Percentiles rank a stretch among this genome's conserved stretches.
Conservation (phyloP, 345 rosid genomes). For the Turritis glabra region DNA sequence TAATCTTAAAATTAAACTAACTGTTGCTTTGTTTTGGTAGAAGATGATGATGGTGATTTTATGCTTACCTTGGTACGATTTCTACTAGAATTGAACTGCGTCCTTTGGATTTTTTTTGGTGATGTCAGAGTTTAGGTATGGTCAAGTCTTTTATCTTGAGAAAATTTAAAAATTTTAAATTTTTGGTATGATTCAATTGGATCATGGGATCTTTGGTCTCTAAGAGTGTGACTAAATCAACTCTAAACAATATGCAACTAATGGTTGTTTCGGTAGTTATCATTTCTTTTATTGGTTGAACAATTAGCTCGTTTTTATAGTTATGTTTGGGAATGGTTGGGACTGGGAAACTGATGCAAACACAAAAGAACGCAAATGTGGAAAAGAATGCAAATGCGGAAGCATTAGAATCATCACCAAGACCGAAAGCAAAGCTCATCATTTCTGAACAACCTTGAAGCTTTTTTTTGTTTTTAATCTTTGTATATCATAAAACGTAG, state of each 20-base stretch:
- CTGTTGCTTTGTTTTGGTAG: conserved; percentile 3
- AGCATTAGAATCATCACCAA: background rate
- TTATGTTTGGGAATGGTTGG: too few species aligned
- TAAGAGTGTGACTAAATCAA: conserved; percentile 34
- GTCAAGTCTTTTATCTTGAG: conserved; percentile 27
- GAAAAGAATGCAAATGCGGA: background rate
- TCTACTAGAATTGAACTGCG: conserved; percentile 39
- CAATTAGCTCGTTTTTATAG: too few species aligned
- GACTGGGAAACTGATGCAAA: background rate
- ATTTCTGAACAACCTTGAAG: background rate
- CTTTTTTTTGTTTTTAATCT: too few species aligned
- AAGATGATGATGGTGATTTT: background rate
- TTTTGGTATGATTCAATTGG: background rate
- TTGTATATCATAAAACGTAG: background rate
- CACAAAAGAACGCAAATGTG: conserved; percentile 2
- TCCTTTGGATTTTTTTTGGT: conserved; percentile 39
- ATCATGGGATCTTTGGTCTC: background rate
- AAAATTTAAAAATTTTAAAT: background rate
- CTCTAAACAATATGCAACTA: conserved; percentile 52
- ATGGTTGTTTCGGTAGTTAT: conserved; percentile 27
- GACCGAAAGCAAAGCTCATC: background rate
- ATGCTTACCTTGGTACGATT: conserved; percentile 57
- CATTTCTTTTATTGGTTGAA: background rate
- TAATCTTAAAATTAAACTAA: background rate
- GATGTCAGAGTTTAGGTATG: conserved; percentile 6